These are phyloP conservation scores for Suhomyces bolitotheri DNA, from an alignment of 1,139 yeast genomes.

Conservation along the genomic window DNA sequence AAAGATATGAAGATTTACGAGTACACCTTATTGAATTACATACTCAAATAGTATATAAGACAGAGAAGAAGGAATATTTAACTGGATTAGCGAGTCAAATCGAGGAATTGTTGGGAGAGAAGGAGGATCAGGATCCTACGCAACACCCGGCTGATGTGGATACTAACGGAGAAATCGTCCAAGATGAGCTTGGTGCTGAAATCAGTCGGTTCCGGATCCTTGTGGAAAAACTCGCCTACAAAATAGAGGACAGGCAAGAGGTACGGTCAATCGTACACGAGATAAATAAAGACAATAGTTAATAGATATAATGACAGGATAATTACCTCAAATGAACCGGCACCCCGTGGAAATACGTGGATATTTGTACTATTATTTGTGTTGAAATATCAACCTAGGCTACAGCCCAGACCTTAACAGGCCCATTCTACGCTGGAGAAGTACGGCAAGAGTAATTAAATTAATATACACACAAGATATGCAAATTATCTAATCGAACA, in stretches of 20 bases:
- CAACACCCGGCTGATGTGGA: slow-evolving; percentile 8
- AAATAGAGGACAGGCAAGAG: slow-evolving; percentile 4
- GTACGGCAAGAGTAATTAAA: slow-evolving; percentile 2
- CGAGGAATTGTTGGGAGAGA: slow-evolving; percentile 9
- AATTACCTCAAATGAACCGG: no score
- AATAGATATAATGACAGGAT: no score
- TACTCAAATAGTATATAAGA: slow-evolving; percentile 25
- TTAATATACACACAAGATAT: slow-evolving; percentile 9
- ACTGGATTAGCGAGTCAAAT: slow-evolving; percentile 20
- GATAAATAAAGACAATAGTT: slow-evolving; percentile 11
- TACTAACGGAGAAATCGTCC: slow-evolving; percentile 18
- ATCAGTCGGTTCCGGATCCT: slow-evolving; percentile 33
- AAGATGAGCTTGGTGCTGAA: slow-evolving; percentile 20
- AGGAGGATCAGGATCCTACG: neutral
- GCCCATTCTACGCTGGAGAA: neutral
- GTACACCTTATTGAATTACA: slow-evolving; percentile 20
- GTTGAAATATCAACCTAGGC: no score
- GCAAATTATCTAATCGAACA: slow-evolving; percentile 63
- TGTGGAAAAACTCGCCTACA: slow-evolving; percentile 29
- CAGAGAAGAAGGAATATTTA: slow-evolving; percentile 32
- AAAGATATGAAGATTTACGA: slow-evolving; percentile 29
- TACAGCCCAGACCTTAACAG: neutral
- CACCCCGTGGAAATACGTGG: no score
- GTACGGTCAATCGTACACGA: slow-evolving; percentile 4
- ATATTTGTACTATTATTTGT: no score